Percentiles rank a stretch among this genome's conserved stretches.
phyloP scores from a whole-genome alignment of 345 rosid species.

The Triadica sebifera region DNA sequence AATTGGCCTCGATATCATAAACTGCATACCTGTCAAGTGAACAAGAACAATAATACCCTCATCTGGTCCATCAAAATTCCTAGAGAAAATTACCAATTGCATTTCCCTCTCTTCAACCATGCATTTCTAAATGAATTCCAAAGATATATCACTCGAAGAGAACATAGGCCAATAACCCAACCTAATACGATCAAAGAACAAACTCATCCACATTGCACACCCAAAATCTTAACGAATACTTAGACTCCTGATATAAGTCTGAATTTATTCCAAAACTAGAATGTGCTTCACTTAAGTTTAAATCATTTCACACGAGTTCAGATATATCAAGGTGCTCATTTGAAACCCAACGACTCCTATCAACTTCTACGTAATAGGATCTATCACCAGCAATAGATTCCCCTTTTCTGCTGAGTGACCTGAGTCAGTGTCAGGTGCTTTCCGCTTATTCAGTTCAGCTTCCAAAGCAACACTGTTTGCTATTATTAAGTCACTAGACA shows the following conservation, averaged over 20 bases:
- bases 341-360: conserved; percentile 39
- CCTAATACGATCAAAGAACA: conserved; percentile 59
- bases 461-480: conserved; percentile 27
- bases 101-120: conserved; percentile 32
- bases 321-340: conserved; percentile 73
- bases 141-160: conserved; percentile 50
- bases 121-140: conserved; percentile 55
- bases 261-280: conserved; percentile 34
- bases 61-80: conserved; percentile 78
- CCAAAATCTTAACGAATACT: conserved; percentile 63
- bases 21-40: conserved; percentile 65
- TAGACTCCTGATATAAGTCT: conserved; percentile 37
- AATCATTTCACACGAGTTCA: conserved; percentile 61
- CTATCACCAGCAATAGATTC: conserved; percentile 29
- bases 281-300: conserved; percentile 45
- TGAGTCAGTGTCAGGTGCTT: conserved; percentile 18
- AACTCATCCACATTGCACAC: conserved; percentile 45
- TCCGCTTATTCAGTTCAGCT: conserved; percentile 27
- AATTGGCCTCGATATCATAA: conserved; percentile 64
- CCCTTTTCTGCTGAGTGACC: conserved; percentile 22
- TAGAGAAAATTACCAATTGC: conserved; percentile 52
- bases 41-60: conserved; percentile 79
- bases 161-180: conserved; percentile 86
- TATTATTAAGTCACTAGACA: conserved; percentile 51
- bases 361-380: conserved; percentile 59